A percentile compares a stretch with the other conserved stretches of the same genome.
phyloP scores from a whole-genome alignment of 1,284 basidiomycete species.

The Cryptococcus hybrid region DNA sequence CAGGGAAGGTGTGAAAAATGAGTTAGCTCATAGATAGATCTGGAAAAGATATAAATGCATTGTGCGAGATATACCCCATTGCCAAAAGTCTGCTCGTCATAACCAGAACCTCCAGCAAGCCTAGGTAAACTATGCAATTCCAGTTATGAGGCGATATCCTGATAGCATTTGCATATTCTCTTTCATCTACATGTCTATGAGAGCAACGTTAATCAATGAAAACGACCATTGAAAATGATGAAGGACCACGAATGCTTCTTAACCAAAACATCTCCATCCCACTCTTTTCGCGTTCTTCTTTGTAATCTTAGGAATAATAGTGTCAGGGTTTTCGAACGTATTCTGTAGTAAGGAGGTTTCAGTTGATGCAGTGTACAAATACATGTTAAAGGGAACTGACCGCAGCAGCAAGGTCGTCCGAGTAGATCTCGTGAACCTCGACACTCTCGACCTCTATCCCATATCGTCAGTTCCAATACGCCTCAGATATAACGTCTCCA shows the following conservation, averaged over 20 bases:
- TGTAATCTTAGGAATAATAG: conserved; percentile 23
- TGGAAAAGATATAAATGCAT: no score
- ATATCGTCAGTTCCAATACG: neutral
- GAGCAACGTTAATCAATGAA: neutral
- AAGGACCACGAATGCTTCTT: conserved; percentile 44
- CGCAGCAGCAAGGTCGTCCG: conserved; percentile 33
- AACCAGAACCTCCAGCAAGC: no score
- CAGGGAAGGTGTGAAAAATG: no score
- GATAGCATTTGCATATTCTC: no score
- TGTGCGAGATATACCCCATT: no score
- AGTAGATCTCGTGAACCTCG: conserved; percentile 39
- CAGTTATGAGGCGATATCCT: no score
- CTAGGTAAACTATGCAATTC: no score
- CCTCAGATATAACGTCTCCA: conserved; percentile 2
- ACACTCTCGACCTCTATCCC: conserved; percentile 20
- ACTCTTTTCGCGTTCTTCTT: conserved; percentile 17
- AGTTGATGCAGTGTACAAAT: neutral
- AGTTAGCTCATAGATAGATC: no score
- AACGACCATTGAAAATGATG: conserved; percentile 25
- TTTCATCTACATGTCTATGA: no score
- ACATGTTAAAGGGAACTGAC: conserved; percentile 16
- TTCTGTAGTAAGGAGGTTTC: conserved; percentile 22
- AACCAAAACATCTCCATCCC: conserved; percentile 21
- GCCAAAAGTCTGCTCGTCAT: no score
- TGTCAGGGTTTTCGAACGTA: conserved; percentile 33